A percentile compares a stretch with the other conserved stretches of the same genome.
phyloP scores from a whole-genome alignment of 805 yeast genomes.

The Teunomyces pallodes region DNA sequence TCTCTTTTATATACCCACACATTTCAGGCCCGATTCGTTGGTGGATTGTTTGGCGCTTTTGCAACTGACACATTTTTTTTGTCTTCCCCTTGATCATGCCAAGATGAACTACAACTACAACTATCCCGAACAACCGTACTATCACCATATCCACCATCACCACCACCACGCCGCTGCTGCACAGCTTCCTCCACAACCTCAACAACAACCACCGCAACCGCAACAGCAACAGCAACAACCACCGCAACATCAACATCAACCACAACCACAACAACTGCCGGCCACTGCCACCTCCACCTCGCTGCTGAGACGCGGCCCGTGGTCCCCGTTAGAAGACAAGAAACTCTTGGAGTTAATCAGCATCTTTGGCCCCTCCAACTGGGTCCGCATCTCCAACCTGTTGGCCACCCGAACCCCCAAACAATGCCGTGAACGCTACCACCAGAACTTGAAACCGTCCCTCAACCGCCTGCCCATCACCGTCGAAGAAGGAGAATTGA shows the following conservation, averaged over 20 bases:
- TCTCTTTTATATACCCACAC: not conserved
- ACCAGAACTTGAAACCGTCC: slow-evolving; percentile 84
- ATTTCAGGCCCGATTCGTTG: not conserved
- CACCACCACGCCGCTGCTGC: not conserved
- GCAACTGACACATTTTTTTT: not conserved
- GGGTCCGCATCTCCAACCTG: slow-evolving; percentile 81
- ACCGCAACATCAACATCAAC: slow-evolving; percentile 3
- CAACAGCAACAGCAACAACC: slow-evolving; percentile 2
- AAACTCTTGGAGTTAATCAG: slow-evolving; percentile 66
- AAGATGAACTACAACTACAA: slow-evolving; percentile 3
- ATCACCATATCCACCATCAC: slow-evolving; percentile 3
- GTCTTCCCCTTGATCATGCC: not conserved
- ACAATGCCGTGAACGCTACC: slow-evolving; percentile 89
- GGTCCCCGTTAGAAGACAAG: slow-evolving; percentile 85
- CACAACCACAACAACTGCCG: slow-evolving; percentile 3
- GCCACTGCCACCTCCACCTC: not conserved
- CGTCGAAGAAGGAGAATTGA: slow-evolving; percentile 76
- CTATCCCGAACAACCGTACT: slow-evolving; percentile 1
- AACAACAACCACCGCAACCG: slow-evolving; percentile 1
- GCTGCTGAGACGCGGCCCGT: slow-evolving; percentile 64
- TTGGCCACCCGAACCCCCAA: slow-evolving; percentile 81
- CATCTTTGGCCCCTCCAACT: slow-evolving; percentile 74
- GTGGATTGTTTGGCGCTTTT: not conserved
- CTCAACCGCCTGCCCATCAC: slow-evolving; percentile 81
- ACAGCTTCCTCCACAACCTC: not conserved